These are phyloP conservation scores for Glutinoglossum americanum DNA, from an alignment of 495 filamentous ascomycete species.

Conservation along the genomic window DNA sequence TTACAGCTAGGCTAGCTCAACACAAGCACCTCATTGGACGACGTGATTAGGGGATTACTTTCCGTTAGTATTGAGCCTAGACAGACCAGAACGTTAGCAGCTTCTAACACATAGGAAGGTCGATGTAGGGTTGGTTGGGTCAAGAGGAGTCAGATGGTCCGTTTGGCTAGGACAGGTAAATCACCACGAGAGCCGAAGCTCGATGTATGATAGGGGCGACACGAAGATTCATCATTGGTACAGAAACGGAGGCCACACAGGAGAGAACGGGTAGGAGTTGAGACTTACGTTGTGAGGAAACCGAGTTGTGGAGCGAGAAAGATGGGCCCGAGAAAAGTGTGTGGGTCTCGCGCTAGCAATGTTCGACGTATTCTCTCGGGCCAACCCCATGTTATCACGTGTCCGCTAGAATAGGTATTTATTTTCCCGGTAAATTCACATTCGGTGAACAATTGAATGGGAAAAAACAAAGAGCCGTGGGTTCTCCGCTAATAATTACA, in stretches of 20 bases:
- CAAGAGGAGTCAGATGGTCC: conserved; percentile 43
- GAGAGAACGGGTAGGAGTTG: background rate
- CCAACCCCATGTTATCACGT: too few species aligned
- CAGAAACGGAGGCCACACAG: background rate
- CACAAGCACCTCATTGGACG: background rate
- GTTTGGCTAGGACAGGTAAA: conserved; percentile 83
- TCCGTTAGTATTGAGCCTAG: background rate
- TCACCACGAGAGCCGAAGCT: conserved; percentile 49
- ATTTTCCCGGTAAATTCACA: too few species aligned
- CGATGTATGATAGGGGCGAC: conserved; percentile 84
- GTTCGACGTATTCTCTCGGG: too few species aligned
- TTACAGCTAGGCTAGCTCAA: background rate
- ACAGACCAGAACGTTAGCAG: background rate
- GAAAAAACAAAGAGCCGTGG: too few species aligned
- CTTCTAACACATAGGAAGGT: background rate
- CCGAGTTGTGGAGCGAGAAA: too few species aligned
- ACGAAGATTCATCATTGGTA: conserved; percentile 58
- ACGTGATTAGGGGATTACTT: background rate
- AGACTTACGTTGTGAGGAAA: background rate
- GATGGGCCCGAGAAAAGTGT: too few species aligned
- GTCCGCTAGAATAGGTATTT: too few species aligned
- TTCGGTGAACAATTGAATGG: too few species aligned
- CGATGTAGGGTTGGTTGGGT: conserved; percentile 1
- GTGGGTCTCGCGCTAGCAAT: too few species aligned
- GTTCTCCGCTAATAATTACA: too few species aligned